Percentiles rank a stretch among this genome's conserved stretches.
Conservation (phyloP, 2,329 filamentous ascomycete genomes). For the Phaeoacremonium minimum region DNA sequence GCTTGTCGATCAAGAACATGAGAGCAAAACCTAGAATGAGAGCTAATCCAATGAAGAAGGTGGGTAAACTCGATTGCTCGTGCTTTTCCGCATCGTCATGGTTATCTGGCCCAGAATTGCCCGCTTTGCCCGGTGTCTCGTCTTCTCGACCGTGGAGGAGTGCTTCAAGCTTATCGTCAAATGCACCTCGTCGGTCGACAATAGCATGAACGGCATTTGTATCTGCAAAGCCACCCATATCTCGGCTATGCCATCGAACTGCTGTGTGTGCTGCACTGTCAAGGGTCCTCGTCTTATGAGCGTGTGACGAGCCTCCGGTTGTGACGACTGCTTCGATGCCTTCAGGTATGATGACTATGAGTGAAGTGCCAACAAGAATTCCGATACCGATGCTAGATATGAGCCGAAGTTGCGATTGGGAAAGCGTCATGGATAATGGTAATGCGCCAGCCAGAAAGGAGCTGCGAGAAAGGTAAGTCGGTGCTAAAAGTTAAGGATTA, state of each 20-base stretch:
- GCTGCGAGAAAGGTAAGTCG: too few species aligned
- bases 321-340: conserved; percentile 86
- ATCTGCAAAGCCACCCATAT: too few species aligned
- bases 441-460: conserved; percentile 92
- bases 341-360: conserved; percentile 97
- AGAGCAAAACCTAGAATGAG: conserved; percentile 85
- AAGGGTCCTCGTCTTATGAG: conserved; percentile 24
- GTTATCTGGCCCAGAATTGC: too few species aligned
- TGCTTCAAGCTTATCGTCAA: too few species aligned
- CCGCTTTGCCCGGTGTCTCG: conserved; percentile 8
- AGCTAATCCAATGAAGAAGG: conserved; percentile 79
- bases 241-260: too few species aligned
- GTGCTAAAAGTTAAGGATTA: too few species aligned
- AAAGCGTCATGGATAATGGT: conserved; percentile 83
- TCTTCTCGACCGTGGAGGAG: too few species aligned
- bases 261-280: too few species aligned
- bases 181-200: too few species aligned
- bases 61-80: conserved; percentile 48
- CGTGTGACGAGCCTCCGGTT: conserved; percentile 33
- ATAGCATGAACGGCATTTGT: too few species aligned
- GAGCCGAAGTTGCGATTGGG: conserved; percentile 78
- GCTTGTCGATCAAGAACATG: conserved; percentile 92
- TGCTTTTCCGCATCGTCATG: conserved; percentile 17
- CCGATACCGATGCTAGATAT: conserved; percentile 92
- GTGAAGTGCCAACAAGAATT: conserved; percentile 86